Evolutionary conservation across 768 basidiomycete species (phyloP), one percentile per base, ranked within the genome.

Genomic region (Calvatia gigantea): DNA sequence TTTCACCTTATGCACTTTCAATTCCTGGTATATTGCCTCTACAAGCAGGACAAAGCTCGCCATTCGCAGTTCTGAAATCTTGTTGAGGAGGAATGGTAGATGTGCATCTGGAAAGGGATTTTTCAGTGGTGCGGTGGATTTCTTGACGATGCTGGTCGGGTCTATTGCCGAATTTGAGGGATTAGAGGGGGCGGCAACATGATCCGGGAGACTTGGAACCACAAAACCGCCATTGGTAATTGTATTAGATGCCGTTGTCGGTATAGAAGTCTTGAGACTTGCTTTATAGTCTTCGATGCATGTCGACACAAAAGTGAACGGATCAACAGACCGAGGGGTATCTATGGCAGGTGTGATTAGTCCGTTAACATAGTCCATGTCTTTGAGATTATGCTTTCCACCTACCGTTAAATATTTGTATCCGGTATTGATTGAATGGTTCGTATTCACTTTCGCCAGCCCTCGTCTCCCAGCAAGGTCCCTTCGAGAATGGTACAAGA

Each of bases 391-490:
- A 54, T 33, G n/a, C 31, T 29, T 9, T 43, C 32, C 11, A 61
- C 62, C 58, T 65, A 90, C 95, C 92, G 64, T 97, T 96, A 64
- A 98, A 79, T 8, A 94, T 69, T 61, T 88, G 88, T 60, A 96
- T 86, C 44, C 81, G 77, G 64, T 92, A 94, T 23, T 77, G 72
- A 27, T 81, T 81, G 68, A 96, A 87, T 5, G 86, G 80, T 42
- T 86, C 84, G 57, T 85, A 83, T 39, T 80, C 76, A 64, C 86
- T 86, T 17, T 78, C 70, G 2, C 89, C 89, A 56, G 95, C 74
- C 9, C 67, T 68, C 1, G 75, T 68, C 67, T 96, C 94, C 85
- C 87, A 94, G 56, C 79, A 79, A 27, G 94, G 93, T 2, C 94
- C 94, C 67, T 86, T 92, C 17, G 78, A 75, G 61, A 87, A 91